phyloP scores from a whole-genome alignment of 2,329 filamentous ascomycete genomes.

The Penicillium hordei region DNA sequence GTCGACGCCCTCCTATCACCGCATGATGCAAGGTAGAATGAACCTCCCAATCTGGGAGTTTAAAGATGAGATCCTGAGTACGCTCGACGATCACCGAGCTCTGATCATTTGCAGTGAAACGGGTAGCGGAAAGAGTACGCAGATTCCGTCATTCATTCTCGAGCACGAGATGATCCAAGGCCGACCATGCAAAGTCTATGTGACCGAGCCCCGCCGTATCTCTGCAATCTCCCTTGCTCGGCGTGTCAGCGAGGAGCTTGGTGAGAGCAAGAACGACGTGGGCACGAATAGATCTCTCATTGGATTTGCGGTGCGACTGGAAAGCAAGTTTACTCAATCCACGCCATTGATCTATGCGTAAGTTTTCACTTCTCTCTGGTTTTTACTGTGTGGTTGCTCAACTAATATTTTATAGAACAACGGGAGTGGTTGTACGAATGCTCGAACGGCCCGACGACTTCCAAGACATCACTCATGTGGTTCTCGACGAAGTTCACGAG shows the following conservation, averaged over 20 bases:
- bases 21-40: conserved; percentile 75
- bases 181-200: conserved; percentile 85
- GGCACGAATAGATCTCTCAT: conserved; percentile 82
- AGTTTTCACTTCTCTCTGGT: conserved; percentile 17
- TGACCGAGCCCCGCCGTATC: conserved; percentile 91
- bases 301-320: conserved; percentile 90
- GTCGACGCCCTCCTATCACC: conserved; percentile 61
- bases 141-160: conserved; percentile 90
- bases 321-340: conserved; percentile 78
- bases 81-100: conserved; percentile 77
- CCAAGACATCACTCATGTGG: conserved; percentile 84
- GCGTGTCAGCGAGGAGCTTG: conserved; percentile 91
- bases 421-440: conserved; percentile 96
- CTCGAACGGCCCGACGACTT: conserved; percentile 85
- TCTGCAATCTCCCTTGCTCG: conserved; percentile 92
- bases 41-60: conserved; percentile 90
- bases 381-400: not conserved
- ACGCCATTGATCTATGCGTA: conserved; percentile 89
- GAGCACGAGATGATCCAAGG: conserved; percentile 83
- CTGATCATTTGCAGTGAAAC: conserved; percentile 96
- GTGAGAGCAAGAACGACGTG: conserved; percentile 77
- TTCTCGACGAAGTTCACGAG: conserved; percentile 98
- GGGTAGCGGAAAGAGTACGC: conserved; percentile 94
- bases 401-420: conserved; percentile 43
- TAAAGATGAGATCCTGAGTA: conserved; percentile 70